Base-by-base conservation (phyloP, 805 yeast species). In the Candida methanosorbosa region DNA sequence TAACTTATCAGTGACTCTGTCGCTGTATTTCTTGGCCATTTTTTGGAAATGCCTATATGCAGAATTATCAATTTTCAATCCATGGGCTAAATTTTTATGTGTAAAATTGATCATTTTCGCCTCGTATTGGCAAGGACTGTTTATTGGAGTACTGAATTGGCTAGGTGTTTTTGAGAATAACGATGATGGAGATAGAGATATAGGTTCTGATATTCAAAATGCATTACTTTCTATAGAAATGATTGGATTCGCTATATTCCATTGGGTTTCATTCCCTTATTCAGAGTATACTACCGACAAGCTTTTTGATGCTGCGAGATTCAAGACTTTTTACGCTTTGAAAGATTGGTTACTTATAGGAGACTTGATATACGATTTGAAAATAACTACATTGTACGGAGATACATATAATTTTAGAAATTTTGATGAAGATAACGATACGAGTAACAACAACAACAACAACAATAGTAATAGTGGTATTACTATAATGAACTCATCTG, bases 41-140 rank as follows among this genome's bases (percentile, higher is more conserved):
- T 92, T 92, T 56, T 92, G 98, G 98, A 80, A 76, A 51, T 84
- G 94, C 45, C 64, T 92, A n/a, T 78, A 82, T 60, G 53, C 51
- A 2, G 97, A 88, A 47, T 66, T 92, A 44, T 69, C 63, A 35
- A 82, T 80, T 2, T 88, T 80, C 61, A 72, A 84, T 36, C 97
- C 97, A 3, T 78, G 92, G 72, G 87, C 94, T 9, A 88, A 88
- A 59, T 92, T 92, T 54, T 55, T 92, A 27, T 87, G 97, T 60
- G 95, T 92, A 31, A 92, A 92, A 52, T 68, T 87, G 42, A 86
- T 92, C 36, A 88, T 92, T 32, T 92, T 92, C 66, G 97, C 96
- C 18, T 83, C 95, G n/a, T 92, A 87, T 54, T 92, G 99, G 99
- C 98, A 92, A 54, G 86, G 94, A 0, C 60, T 81, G 8, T 43